These are phyloP conservation scores for Agrocybe chaxingu DNA, from an alignment of 768 basidiomycete species.

Conservation along the genomic window DNA sequence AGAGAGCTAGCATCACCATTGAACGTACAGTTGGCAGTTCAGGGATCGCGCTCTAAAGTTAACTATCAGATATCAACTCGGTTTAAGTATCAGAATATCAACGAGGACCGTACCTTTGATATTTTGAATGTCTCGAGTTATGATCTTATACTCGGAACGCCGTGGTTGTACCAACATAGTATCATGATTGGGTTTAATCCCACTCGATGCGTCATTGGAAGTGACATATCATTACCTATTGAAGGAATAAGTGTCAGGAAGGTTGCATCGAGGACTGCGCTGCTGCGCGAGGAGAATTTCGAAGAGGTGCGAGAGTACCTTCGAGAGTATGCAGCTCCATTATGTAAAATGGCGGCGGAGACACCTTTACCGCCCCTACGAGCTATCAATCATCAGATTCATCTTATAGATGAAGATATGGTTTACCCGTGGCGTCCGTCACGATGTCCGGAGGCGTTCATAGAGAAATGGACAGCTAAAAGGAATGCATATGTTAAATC, in stretches of 20 bases:
- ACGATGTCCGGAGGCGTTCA: constrained; percentile 30
- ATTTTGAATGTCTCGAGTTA: constrained; percentile 37
- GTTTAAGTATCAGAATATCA: constrained; percentile 28
- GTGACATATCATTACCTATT: constrained; percentile 11
- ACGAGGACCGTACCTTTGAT: constrained; percentile 26
- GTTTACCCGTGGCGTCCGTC: constrained; percentile 28
- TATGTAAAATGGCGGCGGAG: constrained; percentile 2
- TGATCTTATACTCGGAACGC: constrained; percentile 36
- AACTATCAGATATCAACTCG: too few relatives aligned
- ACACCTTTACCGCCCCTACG: constrained; percentile 29
- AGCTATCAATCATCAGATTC: constrained; percentile 38
- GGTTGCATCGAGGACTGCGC: too few relatives aligned
- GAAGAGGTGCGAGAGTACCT: too few relatives aligned
- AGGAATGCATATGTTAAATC: constrained; percentile 19
- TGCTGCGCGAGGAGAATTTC: too few relatives aligned
- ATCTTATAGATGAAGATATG: constrained; percentile 29
- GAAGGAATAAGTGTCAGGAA: not conserved
- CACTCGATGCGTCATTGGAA: constrained; percentile 1
- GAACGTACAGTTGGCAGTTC: too few relatives aligned
- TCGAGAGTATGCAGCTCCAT: too few relatives aligned
- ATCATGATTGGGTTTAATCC: constrained; percentile 22
- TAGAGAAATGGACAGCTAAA: constrained; percentile 23
- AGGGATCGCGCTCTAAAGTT: too few relatives aligned
- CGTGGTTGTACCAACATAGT: constrained; percentile 31
- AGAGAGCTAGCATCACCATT: too few relatives aligned